phyloP scores from a whole-genome alignment of 768 basidiomycete species.

The Boletus coccyginus region DNA sequence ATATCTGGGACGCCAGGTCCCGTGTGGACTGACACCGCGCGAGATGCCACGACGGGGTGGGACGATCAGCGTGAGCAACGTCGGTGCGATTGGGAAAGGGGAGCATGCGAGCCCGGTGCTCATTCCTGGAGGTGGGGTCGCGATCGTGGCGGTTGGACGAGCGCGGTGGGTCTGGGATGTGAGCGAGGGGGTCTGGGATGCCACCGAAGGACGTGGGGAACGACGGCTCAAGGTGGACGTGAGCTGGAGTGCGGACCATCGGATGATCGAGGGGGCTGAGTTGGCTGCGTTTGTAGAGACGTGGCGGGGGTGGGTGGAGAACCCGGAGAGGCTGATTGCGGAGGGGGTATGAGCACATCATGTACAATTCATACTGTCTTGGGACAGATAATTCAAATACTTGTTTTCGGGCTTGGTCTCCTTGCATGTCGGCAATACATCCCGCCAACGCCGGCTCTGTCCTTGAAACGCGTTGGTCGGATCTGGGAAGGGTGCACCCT shows the following conservation, averaged over 20 bases:
- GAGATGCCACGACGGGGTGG: conserved; percentile 78
- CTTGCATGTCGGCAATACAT: neutral
- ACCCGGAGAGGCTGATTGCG: conserved; percentile 65
- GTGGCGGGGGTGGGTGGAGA: conserved; percentile 80
- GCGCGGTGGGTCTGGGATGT: conserved; percentile 80
- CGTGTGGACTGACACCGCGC: conserved; percentile 56
- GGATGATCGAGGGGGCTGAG: conserved; percentile 87
- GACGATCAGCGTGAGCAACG: conserved; percentile 78
- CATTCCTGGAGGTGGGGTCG: conserved; percentile 79
- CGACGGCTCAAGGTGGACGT: conserved; percentile 59
- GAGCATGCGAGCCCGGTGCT: conserved; percentile 72
- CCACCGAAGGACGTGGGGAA: conserved; percentile 34
- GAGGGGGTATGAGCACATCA: conserved; percentile 35
- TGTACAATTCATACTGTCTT: neutral
- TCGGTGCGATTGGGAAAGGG: conserved; percentile 76
- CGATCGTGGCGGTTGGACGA: conserved; percentile 78
- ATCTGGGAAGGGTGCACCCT: neutral
- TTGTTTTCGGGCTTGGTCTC: too few relatives aligned
- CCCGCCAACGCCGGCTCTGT: too few relatives aligned
- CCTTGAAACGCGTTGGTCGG: neutral
- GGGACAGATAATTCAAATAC: too few relatives aligned
- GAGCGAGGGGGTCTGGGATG: conserved; percentile 36
- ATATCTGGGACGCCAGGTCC: conserved; percentile 63
- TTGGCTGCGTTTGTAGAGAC: conserved; percentile 83
- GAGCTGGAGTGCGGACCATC: conserved; percentile 86